Evolutionary conservation across 208 protist species (phyloP).

Genomic region (Willaertia magna): DNA sequence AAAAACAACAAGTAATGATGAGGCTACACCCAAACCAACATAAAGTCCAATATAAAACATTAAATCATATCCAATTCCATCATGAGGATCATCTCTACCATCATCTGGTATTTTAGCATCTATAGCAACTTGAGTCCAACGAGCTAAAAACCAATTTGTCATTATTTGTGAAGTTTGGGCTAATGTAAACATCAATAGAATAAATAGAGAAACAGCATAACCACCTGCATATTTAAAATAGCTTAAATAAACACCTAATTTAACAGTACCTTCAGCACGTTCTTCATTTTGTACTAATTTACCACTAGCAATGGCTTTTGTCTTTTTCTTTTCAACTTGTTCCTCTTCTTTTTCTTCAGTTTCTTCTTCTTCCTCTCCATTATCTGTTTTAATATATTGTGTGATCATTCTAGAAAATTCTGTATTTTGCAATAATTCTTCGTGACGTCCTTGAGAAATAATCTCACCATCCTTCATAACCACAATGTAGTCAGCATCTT

Average conservation of each 20-base stretch:
- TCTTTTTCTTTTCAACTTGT: not conserved
- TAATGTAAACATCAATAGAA: not conserved
- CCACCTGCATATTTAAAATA: not conserved
- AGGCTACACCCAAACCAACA: conserved; percentile 3
- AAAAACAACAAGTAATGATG: not conserved
- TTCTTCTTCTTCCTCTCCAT: not conserved
- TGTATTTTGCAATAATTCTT: not conserved
- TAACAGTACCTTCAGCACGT: not conserved
- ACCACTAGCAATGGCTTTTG: not conserved
- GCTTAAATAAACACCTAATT: not conserved
- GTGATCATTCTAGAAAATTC: not conserved
- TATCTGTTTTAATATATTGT: not conserved
- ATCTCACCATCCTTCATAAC: conserved; percentile 26
- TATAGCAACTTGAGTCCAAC: not conserved
- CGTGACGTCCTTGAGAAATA: not conserved
- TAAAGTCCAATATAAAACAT: conserved; percentile 13
- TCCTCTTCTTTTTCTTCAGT: not conserved
- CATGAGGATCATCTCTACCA: not conserved
- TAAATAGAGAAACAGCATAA: not conserved
- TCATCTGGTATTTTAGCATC: not conserved
- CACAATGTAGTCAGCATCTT: conserved; percentile 27
- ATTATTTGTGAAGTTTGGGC: not conserved
- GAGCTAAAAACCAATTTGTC: not conserved
- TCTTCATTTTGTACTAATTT: not conserved
- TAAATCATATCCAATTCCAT: not conserved